Evolutionary conservation across 1,284 basidiomycete genomes (phyloP).

Genomic region (Cutaneotrichosporon dermatis): DNA sequence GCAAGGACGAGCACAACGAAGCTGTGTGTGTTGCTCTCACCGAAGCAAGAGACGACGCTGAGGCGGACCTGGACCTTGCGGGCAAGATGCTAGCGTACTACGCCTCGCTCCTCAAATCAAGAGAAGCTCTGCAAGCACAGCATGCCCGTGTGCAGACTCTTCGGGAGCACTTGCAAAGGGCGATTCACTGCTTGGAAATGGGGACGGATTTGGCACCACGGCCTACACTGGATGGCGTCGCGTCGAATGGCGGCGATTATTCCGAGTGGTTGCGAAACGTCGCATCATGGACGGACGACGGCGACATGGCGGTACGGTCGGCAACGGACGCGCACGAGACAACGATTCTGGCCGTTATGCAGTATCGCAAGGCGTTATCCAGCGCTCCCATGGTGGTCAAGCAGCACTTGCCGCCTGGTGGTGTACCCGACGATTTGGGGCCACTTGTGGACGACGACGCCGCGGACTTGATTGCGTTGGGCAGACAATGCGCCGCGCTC

Average conservation of each 20-base stretch:
- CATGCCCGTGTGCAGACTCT: slow-evolving; percentile 8
- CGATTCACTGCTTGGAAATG: slow-evolving; percentile 5
- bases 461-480: slow-evolving; percentile 10
- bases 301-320: slow-evolving; percentile 6
- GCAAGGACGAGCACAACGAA: slow-evolving; percentile 24
- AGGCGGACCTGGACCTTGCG: slow-evolving; percentile 10
- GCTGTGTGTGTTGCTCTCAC: slow-evolving; percentile 13
- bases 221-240: slow-evolving; percentile 12
- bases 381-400: slow-evolving; percentile 13
- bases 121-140: slow-evolving; percentile 13
- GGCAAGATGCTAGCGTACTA: slow-evolving; percentile 29
- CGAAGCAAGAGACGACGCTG: slow-evolving; percentile 11
- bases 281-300: slow-evolving; percentile 11
- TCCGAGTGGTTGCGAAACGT: slow-evolving; percentile 14
- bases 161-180: slow-evolving; percentile 5
- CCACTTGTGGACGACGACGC: slow-evolving; percentile 15
- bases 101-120: slow-evolving; percentile 16
- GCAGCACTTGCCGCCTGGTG: slow-evolving; percentile 5
- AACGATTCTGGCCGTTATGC: slow-evolving; percentile 19
- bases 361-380: slow-evolving; percentile 16
- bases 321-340: slow-evolving; percentile 14
- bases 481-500: slow-evolving; percentile 11
- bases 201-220: slow-evolving; percentile 7
- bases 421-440: slow-evolving; percentile 14
- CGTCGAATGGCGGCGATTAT: slow-evolving; percentile 5